Evolutionary conservation across 208 protist species (phyloP).

Genomic region (Crithidia bombi): DNA sequence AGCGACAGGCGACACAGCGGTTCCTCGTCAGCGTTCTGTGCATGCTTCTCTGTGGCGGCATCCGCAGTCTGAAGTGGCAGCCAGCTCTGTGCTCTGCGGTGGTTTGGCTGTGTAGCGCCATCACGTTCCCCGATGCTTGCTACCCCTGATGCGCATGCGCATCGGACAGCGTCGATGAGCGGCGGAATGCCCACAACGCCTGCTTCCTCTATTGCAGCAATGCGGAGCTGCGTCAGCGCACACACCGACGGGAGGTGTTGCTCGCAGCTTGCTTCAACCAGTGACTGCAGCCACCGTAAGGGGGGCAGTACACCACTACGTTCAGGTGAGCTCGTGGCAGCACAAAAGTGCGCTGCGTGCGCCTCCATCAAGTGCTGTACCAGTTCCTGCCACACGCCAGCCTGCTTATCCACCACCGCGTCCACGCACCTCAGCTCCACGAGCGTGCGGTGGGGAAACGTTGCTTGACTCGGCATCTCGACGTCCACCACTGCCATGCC

Average conservation of each 20-base stretch:
- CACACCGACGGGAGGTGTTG: neutral
- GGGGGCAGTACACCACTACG: neutral
- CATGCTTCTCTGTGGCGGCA: neutral
- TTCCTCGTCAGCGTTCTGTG: neutral
- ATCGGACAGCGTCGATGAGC: neutral
- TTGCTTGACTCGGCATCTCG: neutral
- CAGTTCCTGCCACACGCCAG: conserved; percentile 12
- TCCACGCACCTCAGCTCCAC: conserved; percentile 20
- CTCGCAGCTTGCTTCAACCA: conserved; percentile 1
- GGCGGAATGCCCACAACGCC: conserved; percentile 1
- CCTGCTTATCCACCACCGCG: neutral
- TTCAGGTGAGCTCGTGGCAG: neutral
- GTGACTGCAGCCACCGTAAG: conserved; percentile 16
- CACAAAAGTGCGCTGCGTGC: neutral
- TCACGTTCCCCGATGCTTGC: neutral
- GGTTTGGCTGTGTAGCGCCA: neutral
- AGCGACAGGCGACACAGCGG: neutral
- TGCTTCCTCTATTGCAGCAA: conserved; percentile 1
- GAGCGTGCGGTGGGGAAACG: neutral
- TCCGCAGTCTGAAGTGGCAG: conserved; percentile 6
- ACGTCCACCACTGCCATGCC: conserved; percentile 9
- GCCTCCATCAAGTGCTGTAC: neutral
- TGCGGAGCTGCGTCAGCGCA: neutral
- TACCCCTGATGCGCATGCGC: neutral
- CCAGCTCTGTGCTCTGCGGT: neutral